Conservation (phyloP, 805 yeast species). For the Nakazawaea wyomingensis region DNA sequence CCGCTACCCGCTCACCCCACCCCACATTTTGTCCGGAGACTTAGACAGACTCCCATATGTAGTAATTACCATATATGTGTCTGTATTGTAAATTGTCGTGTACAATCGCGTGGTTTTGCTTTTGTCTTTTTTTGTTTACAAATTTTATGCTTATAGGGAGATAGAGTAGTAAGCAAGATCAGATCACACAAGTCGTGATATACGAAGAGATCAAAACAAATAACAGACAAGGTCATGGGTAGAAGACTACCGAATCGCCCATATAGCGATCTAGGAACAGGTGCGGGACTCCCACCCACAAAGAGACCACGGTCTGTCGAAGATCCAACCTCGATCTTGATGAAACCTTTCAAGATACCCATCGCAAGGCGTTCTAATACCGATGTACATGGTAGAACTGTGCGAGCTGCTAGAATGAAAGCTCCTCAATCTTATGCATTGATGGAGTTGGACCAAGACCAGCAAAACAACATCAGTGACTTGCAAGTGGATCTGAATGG, state of each 20-base stretch:
- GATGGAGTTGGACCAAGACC: slow-evolving; percentile 23
- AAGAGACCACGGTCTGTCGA: slow-evolving; percentile 49
- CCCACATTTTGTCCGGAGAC: too few relatives aligned
- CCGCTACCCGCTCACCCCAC: too few relatives aligned
- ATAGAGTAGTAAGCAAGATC: too few relatives aligned
- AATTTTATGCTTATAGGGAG: too few relatives aligned
- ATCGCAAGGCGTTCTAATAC: slow-evolving; percentile 28
- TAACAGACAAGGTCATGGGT: slow-evolving; percentile 9
- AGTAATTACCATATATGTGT: too few relatives aligned
- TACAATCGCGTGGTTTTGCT: too few relatives aligned
- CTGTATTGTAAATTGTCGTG: too few relatives aligned
- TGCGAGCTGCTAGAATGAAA: slow-evolving; percentile 24
- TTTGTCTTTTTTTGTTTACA: too few relatives aligned
- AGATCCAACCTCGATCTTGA: slow-evolving; percentile 46
- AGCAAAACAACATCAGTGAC: slow-evolving; percentile 13
- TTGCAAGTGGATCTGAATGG: slow-evolving; percentile 26
- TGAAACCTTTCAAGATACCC: slow-evolving; percentile 69
- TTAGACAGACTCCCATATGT: too few relatives aligned
- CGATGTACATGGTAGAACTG: slow-evolving; percentile 14
- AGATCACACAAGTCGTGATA: too few relatives aligned
- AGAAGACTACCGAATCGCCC: slow-evolving; percentile 35
- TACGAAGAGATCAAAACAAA: neutral
- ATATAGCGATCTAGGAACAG: slow-evolving; percentile 53
- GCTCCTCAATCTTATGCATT: slow-evolving; percentile 38
- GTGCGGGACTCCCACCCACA: slow-evolving; percentile 59